These are phyloP conservation scores for Saturnispora diversa DNA, from an alignment of 805 yeast genomes.

Conservation along the genomic window DNA sequence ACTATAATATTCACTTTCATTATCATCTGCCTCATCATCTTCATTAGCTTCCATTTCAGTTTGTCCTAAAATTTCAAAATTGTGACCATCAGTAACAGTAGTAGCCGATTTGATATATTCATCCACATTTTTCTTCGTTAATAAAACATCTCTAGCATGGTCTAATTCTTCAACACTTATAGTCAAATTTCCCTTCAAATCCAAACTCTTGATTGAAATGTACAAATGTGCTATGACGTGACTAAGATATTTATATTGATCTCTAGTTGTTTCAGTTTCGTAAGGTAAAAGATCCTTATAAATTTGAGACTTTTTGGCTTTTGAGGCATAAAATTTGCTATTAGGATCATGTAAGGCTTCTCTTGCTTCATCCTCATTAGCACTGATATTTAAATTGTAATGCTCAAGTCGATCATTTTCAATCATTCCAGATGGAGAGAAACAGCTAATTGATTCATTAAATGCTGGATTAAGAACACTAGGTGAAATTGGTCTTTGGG, in stretches of 20 bases:
- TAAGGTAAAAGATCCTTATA: conserved; percentile 53
- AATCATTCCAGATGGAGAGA: conserved; percentile 8
- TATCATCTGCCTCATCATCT: conserved; percentile 33
- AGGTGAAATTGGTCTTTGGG: conserved; percentile 3
- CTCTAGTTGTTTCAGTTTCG: conserved; percentile 55
- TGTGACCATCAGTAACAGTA: conserved; percentile 34
- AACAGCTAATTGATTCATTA: conserved; percentile 9
- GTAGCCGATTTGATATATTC: conserved; percentile 41
- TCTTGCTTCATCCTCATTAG: conserved; percentile 33
- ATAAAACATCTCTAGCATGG: conserved; percentile 21
- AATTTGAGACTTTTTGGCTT: conserved; percentile 16
- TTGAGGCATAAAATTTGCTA: conserved; percentile 22
- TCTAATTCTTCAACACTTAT: conserved; percentile 65
- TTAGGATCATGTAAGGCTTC: conserved; percentile 18
- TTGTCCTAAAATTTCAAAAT: conserved; percentile 22
- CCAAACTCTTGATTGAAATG: conserved; percentile 67
- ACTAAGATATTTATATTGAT: conserved; percentile 63
- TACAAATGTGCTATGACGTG: conserved; percentile 77
- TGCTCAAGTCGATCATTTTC: conserved; percentile 21
- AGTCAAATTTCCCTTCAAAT: conserved; percentile 60
- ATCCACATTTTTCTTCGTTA: conserved; percentile 33
- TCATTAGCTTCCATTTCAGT: conserved; percentile 30
- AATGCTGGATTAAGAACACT: neutral
- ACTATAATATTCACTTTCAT: conserved; percentile 26
- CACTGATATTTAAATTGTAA: conserved; percentile 52